Conservation (phyloP, 306 rosid genomes). For the Vigna hirtella region DNA sequence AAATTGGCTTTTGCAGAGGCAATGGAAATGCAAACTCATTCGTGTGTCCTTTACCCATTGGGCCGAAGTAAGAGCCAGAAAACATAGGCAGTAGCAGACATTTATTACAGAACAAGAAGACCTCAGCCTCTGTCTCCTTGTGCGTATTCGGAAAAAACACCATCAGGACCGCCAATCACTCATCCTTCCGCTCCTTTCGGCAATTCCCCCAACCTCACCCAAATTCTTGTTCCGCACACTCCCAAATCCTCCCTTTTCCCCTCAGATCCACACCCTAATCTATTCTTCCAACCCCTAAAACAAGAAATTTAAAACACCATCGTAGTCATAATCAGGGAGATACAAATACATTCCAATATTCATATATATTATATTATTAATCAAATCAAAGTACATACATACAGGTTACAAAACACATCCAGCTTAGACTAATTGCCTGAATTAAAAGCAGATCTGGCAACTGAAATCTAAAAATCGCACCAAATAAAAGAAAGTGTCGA, state of each 20-base stretch:
- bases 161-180: constrained; percentile 35
- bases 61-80: constrained; percentile 44
- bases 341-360: constrained; percentile 2
- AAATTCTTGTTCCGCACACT: not conserved
- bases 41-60: constrained; percentile 49
- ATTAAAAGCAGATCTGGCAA: constrained; percentile 57
- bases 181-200: constrained; percentile 31
- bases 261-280: constrained; percentile 38
- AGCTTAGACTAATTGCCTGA: constrained; percentile 39
- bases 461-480: constrained; percentile 35
- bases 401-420: constrained; percentile 27
- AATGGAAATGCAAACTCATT: constrained; percentile 29
- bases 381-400: constrained; percentile 42
- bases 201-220: constrained; percentile 20
- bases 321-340: too few relatives aligned
- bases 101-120: constrained; percentile 48
- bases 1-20: constrained; percentile 42
- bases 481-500: not conserved
- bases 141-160: constrained; percentile 47
- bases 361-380: constrained; percentile 3
- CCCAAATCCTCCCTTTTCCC: not conserved
- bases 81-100: constrained; percentile 42
- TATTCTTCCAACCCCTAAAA: constrained; percentile 2
- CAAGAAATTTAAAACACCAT: constrained; percentile 12
- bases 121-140: constrained; percentile 49